Evolutionary conservation across 164 flowering plant genomes (phyloP), one percentile per base, ranked within the genome.

Genomic region (Brasenia schreberi): DNA sequence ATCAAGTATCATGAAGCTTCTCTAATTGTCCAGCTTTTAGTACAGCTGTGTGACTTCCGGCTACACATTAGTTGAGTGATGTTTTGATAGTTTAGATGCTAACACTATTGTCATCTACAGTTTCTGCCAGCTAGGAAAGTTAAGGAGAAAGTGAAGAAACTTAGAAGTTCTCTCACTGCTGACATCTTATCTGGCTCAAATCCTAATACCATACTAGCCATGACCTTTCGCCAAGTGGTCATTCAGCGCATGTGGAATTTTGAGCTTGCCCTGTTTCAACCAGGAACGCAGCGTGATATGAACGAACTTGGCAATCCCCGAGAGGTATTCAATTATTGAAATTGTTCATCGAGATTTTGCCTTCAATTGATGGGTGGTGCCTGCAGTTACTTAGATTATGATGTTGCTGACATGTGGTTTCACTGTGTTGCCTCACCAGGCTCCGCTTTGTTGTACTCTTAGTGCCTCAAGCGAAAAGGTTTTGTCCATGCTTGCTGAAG

Each of bases 191-290:
- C 80, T 3, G 67, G 82, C 64, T 65, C 77, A 11, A 56, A 75
- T 6, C 78, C 93, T 27, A 74, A 43, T 68, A 84, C 86, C 67
- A 88, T 94, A 79, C 87, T 94, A 63, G 85, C 96, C 42, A 85
- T 89, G 92, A 91, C 99, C 39, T 94, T 91, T 77, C 82, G 97
- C 70, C 96, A 89, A 82, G 99, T 91, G 14, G 85, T 87, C 52
- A 43, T 91, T 77, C 82, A 79, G 49, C 81, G 76, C 62, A 76
- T 87, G 44, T 85, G 89, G 94, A 84, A 77, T 68, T 86, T 89
- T 71, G 92, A 94, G 72, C 71, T 94, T 68, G 76, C 70, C 60
- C 19, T 84, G 64, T 85, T 87, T 67, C 62, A 59, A 43, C 94
- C 97, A 33, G 97, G 96, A 74, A 69, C 81, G 10, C 78, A 76